phyloP scores from a whole-genome alignment of 2,329 filamentous ascomycete genomes.

The Clarireedia homoeocarpa region DNA sequence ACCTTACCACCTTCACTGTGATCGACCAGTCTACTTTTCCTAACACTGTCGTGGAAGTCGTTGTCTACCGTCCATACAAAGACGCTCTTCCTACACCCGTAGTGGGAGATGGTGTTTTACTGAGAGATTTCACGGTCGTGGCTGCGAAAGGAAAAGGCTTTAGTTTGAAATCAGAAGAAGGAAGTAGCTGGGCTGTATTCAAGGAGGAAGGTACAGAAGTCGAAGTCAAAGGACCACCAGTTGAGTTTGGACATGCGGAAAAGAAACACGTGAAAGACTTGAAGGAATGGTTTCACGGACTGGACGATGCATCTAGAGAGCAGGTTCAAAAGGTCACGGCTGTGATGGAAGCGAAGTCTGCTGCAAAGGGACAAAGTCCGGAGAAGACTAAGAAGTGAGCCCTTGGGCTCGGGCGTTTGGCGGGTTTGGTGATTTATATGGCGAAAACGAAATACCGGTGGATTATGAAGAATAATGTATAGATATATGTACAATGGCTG shows the following conservation, averaged over 20 bases:
- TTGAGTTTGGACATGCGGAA: slow-evolving; percentile 47
- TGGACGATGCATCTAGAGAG: slow-evolving; percentile 31
- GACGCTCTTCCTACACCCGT: slow-evolving; percentile 47
- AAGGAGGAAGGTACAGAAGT: slow-evolving; percentile 35
- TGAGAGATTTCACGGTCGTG: slow-evolving; percentile 48
- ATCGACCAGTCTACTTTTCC: slow-evolving; percentile 49
- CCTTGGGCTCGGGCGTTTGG: neutral
- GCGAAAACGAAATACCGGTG: neutral
- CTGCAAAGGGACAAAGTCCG: neutral
- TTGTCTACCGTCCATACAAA: slow-evolving; percentile 51
- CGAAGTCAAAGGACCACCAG: slow-evolving; percentile 50
- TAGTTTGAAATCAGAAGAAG: slow-evolving; percentile 40
- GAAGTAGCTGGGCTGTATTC: slow-evolving; percentile 55
- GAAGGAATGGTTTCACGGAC: slow-evolving; percentile 36
- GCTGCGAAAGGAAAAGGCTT: slow-evolving; percentile 47
- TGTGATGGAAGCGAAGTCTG: neutral
- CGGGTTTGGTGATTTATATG: neutral
- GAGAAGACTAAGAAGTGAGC: slow-evolving; percentile 6
- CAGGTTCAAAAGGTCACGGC: neutral
- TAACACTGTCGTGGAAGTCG: slow-evolving; percentile 42
- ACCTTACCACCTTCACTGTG: slow-evolving; percentile 49
- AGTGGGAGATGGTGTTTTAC: slow-evolving; percentile 49
- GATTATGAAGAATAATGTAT: neutral
- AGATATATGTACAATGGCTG: neutral
- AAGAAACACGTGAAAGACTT: slow-evolving; percentile 41